Percentiles rank a stretch among this genome's conserved stretches.
phyloP scores from a whole-genome alignment of 306 rosid genomes.

The Comarum palustre region DNA sequence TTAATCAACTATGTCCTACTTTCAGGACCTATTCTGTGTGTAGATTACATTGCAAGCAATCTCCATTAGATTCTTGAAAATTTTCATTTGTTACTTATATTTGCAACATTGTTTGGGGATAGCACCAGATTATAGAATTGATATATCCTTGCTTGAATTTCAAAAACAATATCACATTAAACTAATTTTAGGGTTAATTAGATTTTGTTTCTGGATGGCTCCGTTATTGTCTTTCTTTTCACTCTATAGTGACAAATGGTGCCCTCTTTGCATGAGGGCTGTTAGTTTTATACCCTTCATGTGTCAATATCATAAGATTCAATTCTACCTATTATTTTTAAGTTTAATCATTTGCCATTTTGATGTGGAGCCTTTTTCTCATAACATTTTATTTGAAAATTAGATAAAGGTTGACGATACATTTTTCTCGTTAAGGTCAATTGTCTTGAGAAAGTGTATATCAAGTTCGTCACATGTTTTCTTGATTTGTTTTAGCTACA shows the following conservation, averaged over 20 bases:
- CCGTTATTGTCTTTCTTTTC: not conserved
- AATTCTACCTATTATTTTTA: not conserved
- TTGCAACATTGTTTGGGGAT: not conserved
- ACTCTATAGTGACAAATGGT: too few species aligned
- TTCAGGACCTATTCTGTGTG: not conserved
- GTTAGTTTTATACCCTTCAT: not conserved
- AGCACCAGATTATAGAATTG: not conserved
- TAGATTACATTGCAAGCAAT: not conserved
- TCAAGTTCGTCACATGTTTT: not conserved
- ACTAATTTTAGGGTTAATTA: not conserved
- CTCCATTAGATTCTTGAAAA: too few species aligned
- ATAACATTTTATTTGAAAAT: not conserved
- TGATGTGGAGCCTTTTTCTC: not conserved
- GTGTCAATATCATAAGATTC: not conserved
- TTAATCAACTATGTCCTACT: slow-evolving; percentile 6
- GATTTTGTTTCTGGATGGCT: not conserved
- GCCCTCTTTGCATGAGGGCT: not conserved
- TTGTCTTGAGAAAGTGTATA: not conserved
- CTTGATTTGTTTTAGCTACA: not conserved
- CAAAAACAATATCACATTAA: not conserved
- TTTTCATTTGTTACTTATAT: not conserved
- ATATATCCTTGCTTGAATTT: not conserved
- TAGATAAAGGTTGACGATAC: not conserved
- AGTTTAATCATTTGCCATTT: too few species aligned
- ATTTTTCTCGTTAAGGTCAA: not conserved